A percentile compares a stretch with the other conserved stretches of the same genome.
Evolutionary conservation across 2,329 filamentous ascomycete species (phyloP).

Genomic region (Claviceps humidiphila): DNA sequence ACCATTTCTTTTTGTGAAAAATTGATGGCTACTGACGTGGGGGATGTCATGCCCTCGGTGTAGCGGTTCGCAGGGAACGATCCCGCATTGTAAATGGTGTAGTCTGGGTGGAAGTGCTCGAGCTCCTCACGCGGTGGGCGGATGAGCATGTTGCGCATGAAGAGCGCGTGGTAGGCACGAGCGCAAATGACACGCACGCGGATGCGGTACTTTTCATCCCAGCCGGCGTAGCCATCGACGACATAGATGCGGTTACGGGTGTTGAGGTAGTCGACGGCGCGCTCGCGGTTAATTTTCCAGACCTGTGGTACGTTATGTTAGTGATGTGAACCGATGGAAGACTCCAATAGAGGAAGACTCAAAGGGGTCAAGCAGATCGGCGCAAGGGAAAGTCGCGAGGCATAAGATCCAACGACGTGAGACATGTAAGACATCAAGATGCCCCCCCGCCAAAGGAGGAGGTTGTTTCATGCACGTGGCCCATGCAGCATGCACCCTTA

Average conservation of each 20-base stretch:
- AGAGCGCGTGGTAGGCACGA: slow-evolving; percentile 96
- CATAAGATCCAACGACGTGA: too few relatives aligned
- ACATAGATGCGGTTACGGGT: slow-evolving; percentile 98
- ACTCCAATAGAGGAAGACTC: too few relatives aligned
- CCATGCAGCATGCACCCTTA: too few relatives aligned
- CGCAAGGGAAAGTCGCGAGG: too few relatives aligned
- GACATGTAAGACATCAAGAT: too few relatives aligned
- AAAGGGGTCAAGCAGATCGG: too few relatives aligned
- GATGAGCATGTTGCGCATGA: slow-evolving; percentile 99
- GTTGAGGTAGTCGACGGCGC: slow-evolving; percentile 98
- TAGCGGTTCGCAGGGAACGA: slow-evolving; percentile 97
- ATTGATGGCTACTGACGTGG: slow-evolving; percentile 96
- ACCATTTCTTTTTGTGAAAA: slow-evolving; percentile 99
- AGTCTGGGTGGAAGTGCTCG: slow-evolving; percentile 95
- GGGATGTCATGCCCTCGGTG: slow-evolving; percentile 96
- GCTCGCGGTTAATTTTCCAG: slow-evolving; percentile 98
- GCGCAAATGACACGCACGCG: slow-evolving; percentile 96
- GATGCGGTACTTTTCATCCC: slow-evolving; percentile 97
- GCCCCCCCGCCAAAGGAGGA: too few relatives aligned
- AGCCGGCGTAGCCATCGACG: slow-evolving; percentile 91
- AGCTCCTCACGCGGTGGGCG: slow-evolving; percentile 82
- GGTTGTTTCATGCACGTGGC: too few relatives aligned
- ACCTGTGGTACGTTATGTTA: slow-evolving; percentile 43
- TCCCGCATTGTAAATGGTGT: slow-evolving; percentile 98
- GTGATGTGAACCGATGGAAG: neutral